Percentiles rank a stretch among this genome's conserved stretches.
Conservation (phyloP, 495 filamentous ascomycete species). For the Cercophora newfieldiana region DNA sequence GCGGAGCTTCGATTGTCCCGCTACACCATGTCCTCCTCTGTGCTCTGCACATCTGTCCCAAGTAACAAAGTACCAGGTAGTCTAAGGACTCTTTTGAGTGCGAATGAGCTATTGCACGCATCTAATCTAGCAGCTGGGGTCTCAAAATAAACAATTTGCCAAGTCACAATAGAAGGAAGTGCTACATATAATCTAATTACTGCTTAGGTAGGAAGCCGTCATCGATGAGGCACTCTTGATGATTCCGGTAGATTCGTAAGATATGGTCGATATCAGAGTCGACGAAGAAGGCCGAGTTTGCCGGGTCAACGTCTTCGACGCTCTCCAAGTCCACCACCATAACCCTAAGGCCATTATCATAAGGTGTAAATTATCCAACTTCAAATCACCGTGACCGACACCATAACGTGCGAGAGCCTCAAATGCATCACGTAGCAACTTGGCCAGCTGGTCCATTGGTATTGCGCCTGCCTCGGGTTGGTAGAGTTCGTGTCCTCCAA, state of each 20-base stretch:
- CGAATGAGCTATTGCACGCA: not conserved
- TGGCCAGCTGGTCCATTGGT: slow-evolving; percentile 13
- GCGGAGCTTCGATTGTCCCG: too few relatives aligned
- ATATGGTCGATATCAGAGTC: slow-evolving; percentile 14
- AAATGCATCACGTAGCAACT: slow-evolving; percentile 13
- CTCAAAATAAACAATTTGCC: not conserved
- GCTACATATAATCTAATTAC: not conserved
- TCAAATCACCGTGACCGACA: slow-evolving; percentile 9
- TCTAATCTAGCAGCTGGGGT: not conserved
- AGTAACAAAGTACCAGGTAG: not conserved
- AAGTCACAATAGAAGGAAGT: not conserved
- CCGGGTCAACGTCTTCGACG: slow-evolving; percentile 11
- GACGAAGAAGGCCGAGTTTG: slow-evolving; percentile 13
- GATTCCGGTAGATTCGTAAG: slow-evolving; percentile 6
- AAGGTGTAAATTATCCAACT: slow-evolving; percentile 11
- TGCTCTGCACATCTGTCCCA: not conserved
- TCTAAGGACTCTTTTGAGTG: not conserved
- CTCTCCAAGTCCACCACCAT: slow-evolving; percentile 14
- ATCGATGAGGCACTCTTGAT: slow-evolving; percentile 14
- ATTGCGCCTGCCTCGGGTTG: slow-evolving; percentile 14
- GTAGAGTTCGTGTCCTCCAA: slow-evolving; percentile 10
- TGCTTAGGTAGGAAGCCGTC: slow-evolving; percentile 10
- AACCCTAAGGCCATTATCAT: slow-evolving; percentile 10
- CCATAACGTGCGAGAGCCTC: slow-evolving; percentile 12
- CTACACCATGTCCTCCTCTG: too few relatives aligned